Percentiles rank a stretch among this genome's conserved stretches.
phyloP scores from a whole-genome alignment of 2,329 filamentous ascomycete species.

The Penicillium paneum region DNA sequence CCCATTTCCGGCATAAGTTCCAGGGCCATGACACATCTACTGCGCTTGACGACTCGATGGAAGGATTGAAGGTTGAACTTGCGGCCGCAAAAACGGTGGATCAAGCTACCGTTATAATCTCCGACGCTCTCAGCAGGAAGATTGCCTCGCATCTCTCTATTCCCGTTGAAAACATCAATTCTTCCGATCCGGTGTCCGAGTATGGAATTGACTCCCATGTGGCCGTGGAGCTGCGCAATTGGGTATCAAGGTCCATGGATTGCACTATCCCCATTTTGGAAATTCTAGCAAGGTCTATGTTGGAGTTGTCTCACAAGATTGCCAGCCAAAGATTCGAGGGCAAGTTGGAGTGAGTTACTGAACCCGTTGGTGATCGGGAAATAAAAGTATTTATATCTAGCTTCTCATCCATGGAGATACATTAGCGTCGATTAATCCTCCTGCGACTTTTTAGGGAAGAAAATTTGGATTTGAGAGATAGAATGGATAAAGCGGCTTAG shows the following conservation, averaged over 20 bases:
- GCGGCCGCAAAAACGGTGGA: constrained; percentile 10
- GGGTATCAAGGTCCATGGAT: constrained; percentile 38
- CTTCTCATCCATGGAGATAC: too few species aligned
- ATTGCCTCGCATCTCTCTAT: constrained; percentile 22
- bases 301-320: constrained; percentile 25
- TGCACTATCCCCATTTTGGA: constrained; percentile 29
- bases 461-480: too few species aligned
- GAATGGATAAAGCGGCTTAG: too few species aligned
- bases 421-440: too few species aligned
- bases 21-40: neutral
- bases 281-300: constrained; percentile 26
- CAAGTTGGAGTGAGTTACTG: neutral
- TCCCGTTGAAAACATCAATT: constrained; percentile 20
- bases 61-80: constrained; percentile 14
- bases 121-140: constrained; percentile 14
- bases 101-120: constrained; percentile 18
- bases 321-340: constrained; percentile 3
- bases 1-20: constrained; percentile 21
- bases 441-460: too few species aligned
- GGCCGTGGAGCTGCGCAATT: constrained; percentile 47
- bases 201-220: constrained; percentile 46
- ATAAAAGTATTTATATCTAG: neutral
- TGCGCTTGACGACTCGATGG: neutral
- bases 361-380: neutral
- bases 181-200: constrained; percentile 28